Evolutionary conservation across 768 basidiomycete genomes (phyloP).

Genomic region (Agaricus subrufescens): DNA sequence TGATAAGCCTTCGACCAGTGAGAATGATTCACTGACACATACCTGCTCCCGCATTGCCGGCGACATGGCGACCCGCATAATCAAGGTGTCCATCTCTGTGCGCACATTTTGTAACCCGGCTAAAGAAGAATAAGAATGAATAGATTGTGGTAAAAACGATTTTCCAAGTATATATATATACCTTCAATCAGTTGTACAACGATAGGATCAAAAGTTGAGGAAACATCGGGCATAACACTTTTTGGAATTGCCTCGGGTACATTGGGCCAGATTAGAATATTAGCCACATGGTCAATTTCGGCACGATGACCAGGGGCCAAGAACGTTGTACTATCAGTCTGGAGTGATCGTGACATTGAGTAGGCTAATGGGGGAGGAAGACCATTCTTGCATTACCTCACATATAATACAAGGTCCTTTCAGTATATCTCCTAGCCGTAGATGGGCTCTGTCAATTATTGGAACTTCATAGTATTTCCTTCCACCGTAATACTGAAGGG

Average conservation of each 20-base stretch:
- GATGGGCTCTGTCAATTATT: slow-evolving; percentile 19
- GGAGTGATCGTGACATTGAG: neutral
- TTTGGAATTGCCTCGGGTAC: neutral
- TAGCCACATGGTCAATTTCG: slow-evolving; percentile 21
- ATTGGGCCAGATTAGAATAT: slow-evolving; percentile 23
- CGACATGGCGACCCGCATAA: slow-evolving; percentile 21
- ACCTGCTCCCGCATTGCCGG: slow-evolving; percentile 24
- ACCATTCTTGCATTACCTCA: slow-evolving; percentile 13
- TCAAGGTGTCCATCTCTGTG: slow-evolving; percentile 24
- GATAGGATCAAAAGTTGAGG: slow-evolving; percentile 3
- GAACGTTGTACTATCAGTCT: slow-evolving; percentile 23
- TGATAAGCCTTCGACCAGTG: neutral
- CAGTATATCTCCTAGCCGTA: slow-evolving; percentile 18
- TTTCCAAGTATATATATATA: neutral
- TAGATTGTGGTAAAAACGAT: neutral
- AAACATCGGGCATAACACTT: neutral
- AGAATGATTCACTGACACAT: neutral
- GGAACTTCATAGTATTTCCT: slow-evolving; percentile 16
- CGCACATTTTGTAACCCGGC: slow-evolving; percentile 18
- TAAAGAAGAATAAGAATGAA: neutral
- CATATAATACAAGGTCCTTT: slow-evolving; percentile 21
- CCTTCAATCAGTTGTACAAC: slow-evolving; percentile 14
- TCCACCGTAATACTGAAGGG: slow-evolving; percentile 16
- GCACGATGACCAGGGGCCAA: slow-evolving; percentile 21
- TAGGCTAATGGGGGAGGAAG: too few species aligned